Percentiles rank a stretch among this genome's conserved stretches.
phyloP scores from a whole-genome alignment of 345 rosid species.

The Clarkia xantiana region DNA sequence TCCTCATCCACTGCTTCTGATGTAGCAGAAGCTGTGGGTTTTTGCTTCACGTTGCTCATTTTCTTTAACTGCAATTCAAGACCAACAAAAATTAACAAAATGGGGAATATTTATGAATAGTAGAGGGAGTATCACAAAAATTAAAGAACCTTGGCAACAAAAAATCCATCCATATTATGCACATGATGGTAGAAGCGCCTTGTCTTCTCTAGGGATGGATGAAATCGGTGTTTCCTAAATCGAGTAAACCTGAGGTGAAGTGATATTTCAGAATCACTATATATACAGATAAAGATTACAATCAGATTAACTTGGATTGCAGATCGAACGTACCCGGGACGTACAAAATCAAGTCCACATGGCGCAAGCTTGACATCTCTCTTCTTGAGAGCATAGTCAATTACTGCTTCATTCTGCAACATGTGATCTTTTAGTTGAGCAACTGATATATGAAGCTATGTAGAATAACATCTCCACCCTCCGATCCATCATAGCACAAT shows the following conservation, averaged over 20 bases:
- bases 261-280: neutral
- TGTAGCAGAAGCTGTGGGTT: conserved; percentile 21
- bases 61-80: conserved; percentile 86
- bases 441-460: too few species aligned
- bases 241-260: conserved; percentile 28
- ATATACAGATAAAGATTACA: neutral
- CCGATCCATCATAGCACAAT: too few species aligned
- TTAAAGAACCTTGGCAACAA: conserved; percentile 88
- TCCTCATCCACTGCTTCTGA: too few species aligned
- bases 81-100: neutral
- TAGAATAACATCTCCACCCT: too few species aligned
- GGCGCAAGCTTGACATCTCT: too few species aligned
- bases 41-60: conserved; percentile 53
- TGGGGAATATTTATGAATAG: neutral
- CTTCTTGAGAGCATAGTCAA: too few species aligned
- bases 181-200: too few species aligned
- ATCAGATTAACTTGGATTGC: too few species aligned
- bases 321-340: conserved; percentile 85
- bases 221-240: conserved; percentile 66
- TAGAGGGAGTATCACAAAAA: too few species aligned
- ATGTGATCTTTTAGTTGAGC: too few species aligned
- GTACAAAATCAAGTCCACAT: conserved; percentile 80
- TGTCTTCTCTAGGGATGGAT: conserved; percentile 62
- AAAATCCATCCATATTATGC: too few species aligned
- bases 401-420: too few species aligned